phyloP scores from a whole-genome alignment of 345 rosid genomes.

The Psidium friedrichsthalianum region DNA sequence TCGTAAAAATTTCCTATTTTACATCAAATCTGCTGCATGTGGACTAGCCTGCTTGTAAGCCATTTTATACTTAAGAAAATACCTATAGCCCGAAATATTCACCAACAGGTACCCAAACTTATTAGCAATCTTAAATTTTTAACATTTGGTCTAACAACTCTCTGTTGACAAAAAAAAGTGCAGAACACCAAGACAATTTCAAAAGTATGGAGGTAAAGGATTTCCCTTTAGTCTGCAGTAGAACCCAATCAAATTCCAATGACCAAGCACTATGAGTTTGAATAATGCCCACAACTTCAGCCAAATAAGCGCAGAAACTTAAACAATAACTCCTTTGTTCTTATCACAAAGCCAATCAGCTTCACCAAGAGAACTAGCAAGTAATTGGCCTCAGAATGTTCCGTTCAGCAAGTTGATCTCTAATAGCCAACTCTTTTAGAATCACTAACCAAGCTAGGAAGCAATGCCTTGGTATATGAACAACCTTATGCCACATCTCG shows the following conservation, averaged over 20 bases:
- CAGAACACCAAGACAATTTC: not conserved
- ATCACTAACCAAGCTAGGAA: not conserved
- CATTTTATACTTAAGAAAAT: not conserved
- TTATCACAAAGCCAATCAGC: too few relatives aligned
- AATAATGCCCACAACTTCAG: not conserved
- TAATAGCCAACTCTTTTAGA: not conserved
- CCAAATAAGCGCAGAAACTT: not conserved
- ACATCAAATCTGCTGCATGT: not conserved
- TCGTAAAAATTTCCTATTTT: not conserved
- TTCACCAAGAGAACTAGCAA: too few relatives aligned
- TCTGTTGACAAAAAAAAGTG: not conserved
- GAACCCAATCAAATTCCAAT: not conserved
- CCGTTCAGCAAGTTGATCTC: not conserved
- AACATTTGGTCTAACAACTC: not conserved
- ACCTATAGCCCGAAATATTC: not conserved
- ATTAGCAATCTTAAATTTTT: not conserved
- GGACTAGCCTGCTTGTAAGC: not conserved
- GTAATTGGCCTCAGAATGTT: too few relatives aligned
- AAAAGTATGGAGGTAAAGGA: not conserved
- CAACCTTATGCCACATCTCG: not conserved
- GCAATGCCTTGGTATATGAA: not conserved
- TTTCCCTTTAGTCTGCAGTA: not conserved
- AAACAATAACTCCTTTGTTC: too few relatives aligned
- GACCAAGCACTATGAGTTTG: not conserved
- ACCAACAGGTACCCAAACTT: not conserved